A percentile compares a stretch with the other conserved stretches of the same genome.
Conservation (phyloP, 257 asterid genomes). For the Linaria vulgaris region DNA sequence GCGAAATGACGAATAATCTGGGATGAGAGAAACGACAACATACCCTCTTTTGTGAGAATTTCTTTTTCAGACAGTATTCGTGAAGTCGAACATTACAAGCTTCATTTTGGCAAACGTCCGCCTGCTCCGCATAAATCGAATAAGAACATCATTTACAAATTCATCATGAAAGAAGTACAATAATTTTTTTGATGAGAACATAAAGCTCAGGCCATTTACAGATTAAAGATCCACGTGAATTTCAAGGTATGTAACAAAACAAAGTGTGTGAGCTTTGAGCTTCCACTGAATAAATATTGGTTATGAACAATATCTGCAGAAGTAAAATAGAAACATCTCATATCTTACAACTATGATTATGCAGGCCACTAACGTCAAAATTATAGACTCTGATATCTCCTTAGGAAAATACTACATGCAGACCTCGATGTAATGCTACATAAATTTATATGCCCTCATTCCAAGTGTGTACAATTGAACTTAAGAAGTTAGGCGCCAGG, state of each 20-base stretch:
- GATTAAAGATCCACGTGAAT: neutral
- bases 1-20: neutral
- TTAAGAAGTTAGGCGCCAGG: neutral
- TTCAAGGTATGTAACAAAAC: neutral
- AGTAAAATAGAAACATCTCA: neutral
- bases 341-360: neutral
- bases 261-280: neutral
- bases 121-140: slow-evolving; percentile 42
- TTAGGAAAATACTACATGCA: neutral
- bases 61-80: slow-evolving; percentile 64
- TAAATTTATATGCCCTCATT: neutral
- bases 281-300: neutral
- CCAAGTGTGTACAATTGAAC: neutral
- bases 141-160: slow-evolving; percentile 5
- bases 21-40: slow-evolving; percentile 6
- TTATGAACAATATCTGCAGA: neutral
- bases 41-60: slow-evolving; percentile 69
- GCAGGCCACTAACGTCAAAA: no score
- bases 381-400: neutral
- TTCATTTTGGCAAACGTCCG: slow-evolving; percentile 63
- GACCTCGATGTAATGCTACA: neutral
- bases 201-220: neutral
- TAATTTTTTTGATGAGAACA: neutral
- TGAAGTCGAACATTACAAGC: slow-evolving; percentile 72
- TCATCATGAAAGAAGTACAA: neutral